Evolutionary conservation across 257 asterid genomes (phyloP), one percentile per base, ranked within the genome.

Genomic region (Nicotiana knightiana): DNA sequence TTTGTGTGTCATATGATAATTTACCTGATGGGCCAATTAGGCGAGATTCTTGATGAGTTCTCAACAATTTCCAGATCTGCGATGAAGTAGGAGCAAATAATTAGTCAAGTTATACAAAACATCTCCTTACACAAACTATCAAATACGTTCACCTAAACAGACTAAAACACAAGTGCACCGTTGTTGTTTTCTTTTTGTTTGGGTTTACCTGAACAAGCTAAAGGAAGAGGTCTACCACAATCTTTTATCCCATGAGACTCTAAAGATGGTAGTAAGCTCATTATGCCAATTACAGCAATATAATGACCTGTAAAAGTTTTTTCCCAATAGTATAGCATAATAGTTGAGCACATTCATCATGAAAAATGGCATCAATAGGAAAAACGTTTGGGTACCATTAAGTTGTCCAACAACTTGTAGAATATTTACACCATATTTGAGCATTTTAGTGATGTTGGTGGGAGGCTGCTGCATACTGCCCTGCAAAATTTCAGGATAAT

Each of bases 21-120:
- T 59, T 46, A 82, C 85, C 82, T 82, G 67, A 63, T 64, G 77
- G 82, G 85, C 37, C 77, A 64, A 24, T 53, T 53, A 35, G 51
- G 81, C 30, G 53, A 64, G 53, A 21, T 46, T 32, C 13, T 21
- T 9, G 77, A 32, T 76, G 66, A 4, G 24, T 55, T 62, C 51
- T 51, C 78, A 18, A 53, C 64, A 28, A 21, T 82, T 30, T 28
- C 82, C 43, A 57, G 43, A 17, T 77, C 65, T 82, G 67, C 17
- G 18, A 48, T 68, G 11, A n/a, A 48, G 77, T 37, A 39, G 77
- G 43, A 39, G 55, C 32, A 68, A 53, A n/a, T n/a, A 68, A 35
- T 1, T n/a, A n/a, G 39, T 68, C 55, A n/a, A 9, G 57, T 67
- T 35, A 35, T 35, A 67, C 53, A 67, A 17, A 67, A 8, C 37